Conservation (phyloP, 768 basidiomycete genomes). For the Boletus rufocinnamomeus region DNA sequence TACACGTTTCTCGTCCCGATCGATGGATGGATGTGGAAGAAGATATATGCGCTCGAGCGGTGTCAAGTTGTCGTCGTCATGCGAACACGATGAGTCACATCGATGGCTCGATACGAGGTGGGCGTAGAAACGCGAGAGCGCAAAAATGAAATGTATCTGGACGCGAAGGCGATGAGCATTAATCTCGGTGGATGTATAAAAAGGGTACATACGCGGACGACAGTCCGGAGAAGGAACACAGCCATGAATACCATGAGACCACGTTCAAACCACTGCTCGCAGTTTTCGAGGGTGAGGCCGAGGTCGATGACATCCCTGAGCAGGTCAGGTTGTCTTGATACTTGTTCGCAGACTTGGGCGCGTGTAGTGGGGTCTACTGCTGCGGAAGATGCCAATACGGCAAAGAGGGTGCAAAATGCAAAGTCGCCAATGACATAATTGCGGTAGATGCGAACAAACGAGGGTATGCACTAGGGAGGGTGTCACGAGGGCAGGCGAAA, state of each 20-base stretch:
- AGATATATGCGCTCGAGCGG: conserved; percentile 64
- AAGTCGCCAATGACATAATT: conserved; percentile 83
- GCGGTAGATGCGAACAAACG: conserved; percentile 76
- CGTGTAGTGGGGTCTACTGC: conserved; percentile 58
- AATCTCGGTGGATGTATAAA: background rate
- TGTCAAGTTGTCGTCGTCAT: conserved; percentile 26
- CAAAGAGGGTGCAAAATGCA: conserved; percentile 62
- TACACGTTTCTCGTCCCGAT: conserved; percentile 9
- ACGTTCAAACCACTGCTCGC: conserved; percentile 76
- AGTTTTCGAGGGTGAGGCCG: conserved; percentile 77
- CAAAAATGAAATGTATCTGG: conserved; percentile 76
- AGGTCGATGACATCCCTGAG: conserved; percentile 69
- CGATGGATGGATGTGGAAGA: conserved; percentile 40
- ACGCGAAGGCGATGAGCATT: conserved; percentile 3
- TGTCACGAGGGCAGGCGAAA: background rate
- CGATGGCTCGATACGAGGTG: conserved; percentile 49
- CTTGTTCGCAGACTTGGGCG: conserved; percentile 68
- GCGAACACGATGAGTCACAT: conserved; percentile 8
- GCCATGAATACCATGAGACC: conserved; percentile 60
- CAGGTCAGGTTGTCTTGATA: conserved; percentile 74
- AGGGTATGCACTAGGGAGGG: conserved; percentile 52
- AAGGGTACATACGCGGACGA: conserved; percentile 58
- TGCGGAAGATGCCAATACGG: conserved; percentile 56
- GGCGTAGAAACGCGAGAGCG: conserved; percentile 65
- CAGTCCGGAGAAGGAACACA: conserved; percentile 59